Base-by-base conservation (phyloP, 371 early-diverging fungal genomes). In the Phascolomyces articulosus region DNA sequence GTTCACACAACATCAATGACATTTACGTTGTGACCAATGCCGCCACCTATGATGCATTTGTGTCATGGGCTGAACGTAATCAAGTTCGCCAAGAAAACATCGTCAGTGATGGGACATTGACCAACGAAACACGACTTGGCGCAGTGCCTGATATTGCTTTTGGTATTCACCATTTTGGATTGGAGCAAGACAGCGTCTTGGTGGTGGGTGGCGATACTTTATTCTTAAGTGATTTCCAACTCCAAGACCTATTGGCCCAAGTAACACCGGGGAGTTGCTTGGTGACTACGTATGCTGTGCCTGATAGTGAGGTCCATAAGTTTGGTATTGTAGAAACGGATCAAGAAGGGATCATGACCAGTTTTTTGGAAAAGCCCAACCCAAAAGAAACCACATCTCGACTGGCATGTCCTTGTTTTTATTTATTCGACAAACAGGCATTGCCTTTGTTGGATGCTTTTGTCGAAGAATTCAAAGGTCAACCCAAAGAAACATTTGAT, bases 321-420 rank as follows among this genome's bases (percentile, higher is more conserved):
- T 71, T 79, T 28, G 89, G 89, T 55, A 84, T 89, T 47, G 68
- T 87, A 13, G 87, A 83, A 59, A 72, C 77, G 11, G 55, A 74
- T 54, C 15, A 16, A 16, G 31, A 72, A 6, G 76, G 74, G 0
- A 16, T 49, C 20, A 74, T 89, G 60, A 82, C 73, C 6, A 75
- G 72, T 8, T 85, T 87, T 44, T 44, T 85, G 20, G 89, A 89
- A 57, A 89, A 89, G 28, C 89, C 89, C 2, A 66, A 64, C 10
- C 80, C 87, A 6, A 18, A 61, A 1, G 68, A 69, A 8, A 89
- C 87, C 1, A 8, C 41, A 4, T 74, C 84, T 1, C 76, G 89
- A 3, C 65, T 71, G 27, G 89, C 85, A 0, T 87, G 87, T 64
- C 89, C 89, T 11, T 89, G 89, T 64, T 89, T 87, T 60, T 89